Percentiles rank a stretch among this genome's conserved stretches.
These are phyloP conservation scores for Botryotinia narcissicola DNA, from an alignment of 2,329 filamentous ascomycete genomes.

Conservation along the genomic window DNA sequence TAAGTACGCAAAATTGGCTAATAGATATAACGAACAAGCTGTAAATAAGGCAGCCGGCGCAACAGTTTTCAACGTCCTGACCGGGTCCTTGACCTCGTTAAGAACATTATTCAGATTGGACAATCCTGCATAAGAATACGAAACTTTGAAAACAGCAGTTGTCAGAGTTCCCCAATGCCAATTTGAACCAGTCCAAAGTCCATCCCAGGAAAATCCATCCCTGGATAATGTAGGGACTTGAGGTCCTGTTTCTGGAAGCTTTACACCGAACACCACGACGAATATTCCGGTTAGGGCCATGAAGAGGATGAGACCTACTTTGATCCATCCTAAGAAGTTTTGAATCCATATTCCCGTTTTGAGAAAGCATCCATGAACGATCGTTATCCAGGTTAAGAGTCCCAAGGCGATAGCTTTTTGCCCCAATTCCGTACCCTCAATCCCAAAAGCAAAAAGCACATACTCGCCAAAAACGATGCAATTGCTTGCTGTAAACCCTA, in stretches of 20 bases:
- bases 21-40: conserved; percentile 55
- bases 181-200: conserved; percentile 61
- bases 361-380: conserved; percentile 58
- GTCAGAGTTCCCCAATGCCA: conserved; percentile 67
- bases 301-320: conserved; percentile 57
- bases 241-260: conserved; percentile 33
- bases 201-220: conserved; percentile 44
- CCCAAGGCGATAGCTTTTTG: conserved; percentile 47
- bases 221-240: neutral
- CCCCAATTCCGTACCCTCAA: conserved; percentile 46
- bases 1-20: conserved; percentile 60
- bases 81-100: conserved; percentile 56
- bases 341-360: conserved; percentile 58
- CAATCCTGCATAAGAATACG: conserved; percentile 55
- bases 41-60: conserved; percentile 52
- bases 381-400: conserved; percentile 54
- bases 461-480: conserved; percentile 53
- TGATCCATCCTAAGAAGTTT: conserved; percentile 61
- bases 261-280: conserved; percentile 49
- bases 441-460: conserved; percentile 46
- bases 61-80: conserved; percentile 55
- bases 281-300: conserved; percentile 62
- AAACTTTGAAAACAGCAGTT: conserved; percentile 54
- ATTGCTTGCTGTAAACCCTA: conserved; percentile 53
- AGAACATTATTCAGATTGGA: conserved; percentile 55